Conservation (phyloP, 768 basidiomycete species). For the Pisolithus marmoratus region DNA sequence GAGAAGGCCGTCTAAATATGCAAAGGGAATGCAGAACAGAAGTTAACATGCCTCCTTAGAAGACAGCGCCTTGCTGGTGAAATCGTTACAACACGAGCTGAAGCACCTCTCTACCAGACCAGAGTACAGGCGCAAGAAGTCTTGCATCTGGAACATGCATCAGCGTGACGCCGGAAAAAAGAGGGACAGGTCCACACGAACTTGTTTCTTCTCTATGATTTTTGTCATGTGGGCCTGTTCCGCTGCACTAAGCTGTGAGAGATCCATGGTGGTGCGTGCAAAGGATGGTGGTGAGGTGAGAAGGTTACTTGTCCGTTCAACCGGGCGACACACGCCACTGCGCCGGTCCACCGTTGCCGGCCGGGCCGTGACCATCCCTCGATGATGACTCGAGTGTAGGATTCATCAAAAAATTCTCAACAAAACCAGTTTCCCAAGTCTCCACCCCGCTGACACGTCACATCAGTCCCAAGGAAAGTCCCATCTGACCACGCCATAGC, state of each 20-base stretch:
- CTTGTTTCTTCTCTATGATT: slow-evolving; percentile 96
- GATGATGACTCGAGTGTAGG: neutral
- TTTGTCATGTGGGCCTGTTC: slow-evolving; percentile 97
- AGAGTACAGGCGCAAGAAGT: slow-evolving; percentile 93
- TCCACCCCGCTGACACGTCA: neutral
- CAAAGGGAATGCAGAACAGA: no score
- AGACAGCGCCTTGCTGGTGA: slow-evolving; percentile 89
- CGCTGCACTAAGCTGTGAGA: slow-evolving; percentile 80
- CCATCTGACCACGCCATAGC: no score
- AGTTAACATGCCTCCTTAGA: slow-evolving; percentile 72
- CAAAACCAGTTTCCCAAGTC: neutral
- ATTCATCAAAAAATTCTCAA: no score
- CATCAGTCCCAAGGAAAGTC: neutral
- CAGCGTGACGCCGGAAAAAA: neutral
- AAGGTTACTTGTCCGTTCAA: no score
- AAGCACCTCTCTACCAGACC: slow-evolving; percentile 95
- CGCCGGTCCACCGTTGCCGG: no score
- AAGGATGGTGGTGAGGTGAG: slow-evolving; percentile 1
- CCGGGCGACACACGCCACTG: no score
- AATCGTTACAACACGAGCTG: slow-evolving; percentile 91
- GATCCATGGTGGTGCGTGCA: slow-evolving; percentile 59
- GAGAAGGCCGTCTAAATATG: neutral
- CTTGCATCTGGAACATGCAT: slow-evolving; percentile 74
- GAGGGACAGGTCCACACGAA: slow-evolving; percentile 22
- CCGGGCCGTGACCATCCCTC: no score